Conservation (phyloP, 2,329 filamentous ascomycete species). For the Monilinia polystroma region DNA sequence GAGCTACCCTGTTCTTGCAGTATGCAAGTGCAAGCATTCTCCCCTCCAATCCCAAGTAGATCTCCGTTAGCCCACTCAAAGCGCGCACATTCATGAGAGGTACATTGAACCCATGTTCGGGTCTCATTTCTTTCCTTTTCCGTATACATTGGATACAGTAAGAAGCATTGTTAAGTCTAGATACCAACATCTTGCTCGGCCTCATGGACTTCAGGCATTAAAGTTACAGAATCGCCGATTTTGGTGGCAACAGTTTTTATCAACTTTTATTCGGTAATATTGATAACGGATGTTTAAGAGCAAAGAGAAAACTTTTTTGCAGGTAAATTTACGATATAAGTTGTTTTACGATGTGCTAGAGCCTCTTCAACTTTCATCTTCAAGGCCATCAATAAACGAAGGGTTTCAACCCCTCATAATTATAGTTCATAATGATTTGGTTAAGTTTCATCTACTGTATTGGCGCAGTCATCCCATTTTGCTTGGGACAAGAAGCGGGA, state of each 20-base stretch:
- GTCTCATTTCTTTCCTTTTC: constrained; percentile 10
- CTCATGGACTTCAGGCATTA: constrained; percentile 23
- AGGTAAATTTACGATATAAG: constrained; percentile 20
- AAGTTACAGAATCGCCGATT: constrained; percentile 20
- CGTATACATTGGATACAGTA: constrained; percentile 17
- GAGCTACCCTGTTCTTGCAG: constrained; percentile 16
- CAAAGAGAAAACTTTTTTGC: background rate
- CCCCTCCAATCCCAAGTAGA: constrained; percentile 16
- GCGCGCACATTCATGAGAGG: constrained; percentile 22
- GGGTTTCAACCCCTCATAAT: constrained; percentile 15
- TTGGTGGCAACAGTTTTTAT: constrained; percentile 22
- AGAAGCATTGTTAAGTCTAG: constrained; percentile 15
- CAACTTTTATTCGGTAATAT: constrained; percentile 1
- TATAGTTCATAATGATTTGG: constrained; percentile 29
- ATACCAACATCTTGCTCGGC: constrained; percentile 18
- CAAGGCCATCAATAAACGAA: constrained; percentile 10
- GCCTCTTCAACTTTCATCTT: constrained; percentile 24
- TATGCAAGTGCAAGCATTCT: constrained; percentile 26
- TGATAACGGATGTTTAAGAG: constrained; percentile 3
- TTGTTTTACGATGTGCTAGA: constrained; percentile 24
- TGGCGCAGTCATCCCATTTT: constrained; percentile 31
- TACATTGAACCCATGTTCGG: constrained; percentile 3
- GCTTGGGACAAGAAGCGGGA: constrained; percentile 46
- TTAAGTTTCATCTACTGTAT: constrained; percentile 25
- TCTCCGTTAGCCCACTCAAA: constrained; percentile 7